Base-by-base conservation (phyloP, 768 basidiomycete species). In the Suillus luteus region DNA sequence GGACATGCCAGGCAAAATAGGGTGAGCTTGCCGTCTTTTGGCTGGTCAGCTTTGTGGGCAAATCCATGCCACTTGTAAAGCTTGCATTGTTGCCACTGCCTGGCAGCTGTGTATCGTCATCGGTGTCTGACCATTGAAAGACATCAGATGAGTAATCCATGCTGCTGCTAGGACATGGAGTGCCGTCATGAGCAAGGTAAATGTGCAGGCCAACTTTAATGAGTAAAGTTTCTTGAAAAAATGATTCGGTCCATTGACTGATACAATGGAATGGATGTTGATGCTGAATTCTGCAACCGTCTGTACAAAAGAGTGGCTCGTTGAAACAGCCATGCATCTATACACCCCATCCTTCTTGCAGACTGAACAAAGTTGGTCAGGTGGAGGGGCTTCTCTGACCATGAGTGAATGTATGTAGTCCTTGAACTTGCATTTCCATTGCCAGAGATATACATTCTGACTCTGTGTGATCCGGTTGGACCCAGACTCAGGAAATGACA, bases 41-140 rank as follows among this genome's bases (percentile, higher is more conserved):
- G 43, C 31, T 43, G 9, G 9, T 43, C 54, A 24, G 55, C 27
- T 55, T 60, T n/a, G 48, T 63, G 15, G 35, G 41, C 35, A 24
- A 46, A 37, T 1, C 70, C 67, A 22, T 55, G 37, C 62, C 66
- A 66, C 61, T 71, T 73, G 2, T 63, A 44, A 48, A 66, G 43
- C n/a, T 71, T 65, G 3, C 70, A 38, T 38, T 66, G 44, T 2
- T 63, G 33, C 69, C 71, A 71, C 27, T 66, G 27, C 15, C 69
- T 54, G 6, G 65, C 46, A n/a, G 68, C 51, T 19, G 68, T 51
- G 31, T 31, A 31, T 51, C 7, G 27, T 51, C 49, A 31, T 51
- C 49, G 27, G 49, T 51, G 14, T 51, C 49, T 51, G 49, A 51
- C 49, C 49, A 51, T 51, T 51, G 27, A 51, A 51, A 17, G 27